These are phyloP conservation scores for Fusarium sp. DNA, from an alignment of 2,329 filamentous ascomycete genomes.

Conservation along the genomic window DNA sequence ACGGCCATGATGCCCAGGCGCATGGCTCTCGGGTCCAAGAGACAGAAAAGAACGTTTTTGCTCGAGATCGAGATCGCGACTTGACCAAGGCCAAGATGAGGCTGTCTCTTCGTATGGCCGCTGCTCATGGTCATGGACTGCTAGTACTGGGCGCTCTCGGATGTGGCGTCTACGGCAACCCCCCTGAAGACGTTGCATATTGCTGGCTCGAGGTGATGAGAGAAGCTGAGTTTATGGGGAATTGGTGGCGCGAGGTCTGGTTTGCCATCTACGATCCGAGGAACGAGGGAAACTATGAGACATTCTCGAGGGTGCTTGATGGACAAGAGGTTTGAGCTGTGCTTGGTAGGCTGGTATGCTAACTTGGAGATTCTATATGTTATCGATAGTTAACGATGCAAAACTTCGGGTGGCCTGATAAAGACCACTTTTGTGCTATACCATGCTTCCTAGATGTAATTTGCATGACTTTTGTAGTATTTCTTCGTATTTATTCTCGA, in stretches of 20 bases:
- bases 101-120: conserved; percentile 8
- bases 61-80: background rate
- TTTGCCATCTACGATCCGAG: conserved; percentile 18
- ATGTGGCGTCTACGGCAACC: conserved; percentile 16
- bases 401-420: too few species aligned
- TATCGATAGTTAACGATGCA: too few species aligned
- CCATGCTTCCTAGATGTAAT: too few species aligned
- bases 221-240: conserved; percentile 17
- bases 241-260: conserved; percentile 21
- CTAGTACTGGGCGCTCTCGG: conserved; percentile 19
- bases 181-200: conserved; percentile 19
- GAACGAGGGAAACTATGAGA: conserved; percentile 6
- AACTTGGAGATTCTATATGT: too few species aligned
- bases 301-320: conserved; percentile 1
- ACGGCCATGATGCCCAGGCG: background rate
- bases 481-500: too few species aligned
- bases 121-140: background rate
- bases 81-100: conserved; percentile 24
- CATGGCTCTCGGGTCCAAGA: background rate
- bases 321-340: background rate
- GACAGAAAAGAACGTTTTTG: conserved; percentile 1
- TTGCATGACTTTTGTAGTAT: too few species aligned
- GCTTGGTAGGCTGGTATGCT: too few species aligned
- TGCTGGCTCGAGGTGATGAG: conserved; percentile 26
- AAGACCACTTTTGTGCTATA: too few species aligned